These are phyloP conservation scores for Candida khao-thaluensis DNA, from an alignment of 805 yeast species.

Conservation along the genomic window DNA sequence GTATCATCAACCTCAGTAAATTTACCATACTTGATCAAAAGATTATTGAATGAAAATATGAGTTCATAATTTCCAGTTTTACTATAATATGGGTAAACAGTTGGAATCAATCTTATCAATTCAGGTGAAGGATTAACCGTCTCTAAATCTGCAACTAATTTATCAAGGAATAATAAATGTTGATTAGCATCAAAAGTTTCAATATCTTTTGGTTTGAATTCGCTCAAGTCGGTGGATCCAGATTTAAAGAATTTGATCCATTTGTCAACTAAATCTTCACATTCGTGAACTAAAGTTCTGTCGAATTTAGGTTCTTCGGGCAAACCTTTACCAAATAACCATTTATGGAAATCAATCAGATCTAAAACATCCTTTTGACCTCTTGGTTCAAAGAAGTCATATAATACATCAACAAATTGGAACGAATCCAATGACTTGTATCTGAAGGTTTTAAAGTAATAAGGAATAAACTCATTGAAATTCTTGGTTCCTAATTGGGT, in stretches of 20 bases:
- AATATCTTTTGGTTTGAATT: slow-evolving; percentile 35
- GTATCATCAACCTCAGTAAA: slow-evolving; percentile 14
- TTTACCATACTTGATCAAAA: slow-evolving; percentile 24
- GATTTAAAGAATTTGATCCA: slow-evolving; percentile 19
- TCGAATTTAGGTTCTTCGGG: slow-evolving; percentile 30
- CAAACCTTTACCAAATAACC: slow-evolving; percentile 29
- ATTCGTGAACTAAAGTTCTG: slow-evolving; percentile 28
- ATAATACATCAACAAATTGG: slow-evolving; percentile 26
- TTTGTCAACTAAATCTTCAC: slow-evolving; percentile 22
- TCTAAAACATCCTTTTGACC: slow-evolving; percentile 22
- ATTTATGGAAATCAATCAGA: slow-evolving; percentile 26
- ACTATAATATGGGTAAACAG: slow-evolving; percentile 21
- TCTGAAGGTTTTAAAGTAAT: slow-evolving; percentile 28
- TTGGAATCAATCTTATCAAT: slow-evolving; percentile 16
- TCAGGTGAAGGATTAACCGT: slow-evolving; percentile 5
- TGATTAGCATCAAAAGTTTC: slow-evolving; percentile 24
- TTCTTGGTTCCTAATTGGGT: slow-evolving; percentile 23
- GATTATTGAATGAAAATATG: slow-evolving; percentile 22
- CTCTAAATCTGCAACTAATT: slow-evolving; percentile 20
- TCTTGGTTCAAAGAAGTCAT: slow-evolving; percentile 23
- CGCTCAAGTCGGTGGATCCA: slow-evolving; percentile 15
- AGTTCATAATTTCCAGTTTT: slow-evolving; percentile 25
- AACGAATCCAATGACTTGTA: slow-evolving; percentile 28
- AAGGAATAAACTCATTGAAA: slow-evolving; percentile 30
- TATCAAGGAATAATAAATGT: slow-evolving; percentile 25